Evolutionary conservation across 306 rosid genomes (phyloP), one percentile per base, ranked within the genome.

Genomic region (Prunus dulcis): DNA sequence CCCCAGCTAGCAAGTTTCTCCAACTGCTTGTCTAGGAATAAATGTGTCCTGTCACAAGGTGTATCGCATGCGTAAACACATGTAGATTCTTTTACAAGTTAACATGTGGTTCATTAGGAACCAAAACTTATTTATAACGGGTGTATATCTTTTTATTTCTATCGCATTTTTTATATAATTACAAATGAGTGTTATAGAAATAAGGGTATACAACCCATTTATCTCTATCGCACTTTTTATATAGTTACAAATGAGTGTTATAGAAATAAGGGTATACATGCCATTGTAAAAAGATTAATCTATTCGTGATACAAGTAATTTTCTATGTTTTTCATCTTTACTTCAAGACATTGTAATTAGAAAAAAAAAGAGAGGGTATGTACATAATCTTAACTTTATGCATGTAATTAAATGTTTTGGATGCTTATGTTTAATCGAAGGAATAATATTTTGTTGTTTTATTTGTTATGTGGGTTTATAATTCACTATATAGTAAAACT

Each of bases 21-120:
- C 46, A 50, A 69, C 23, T 43, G 61, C 46, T 28, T 20, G 6
- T 69, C 74, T 28, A 28, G 74, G 74, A 69, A 69, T 50, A 50
- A 25, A 7, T 4, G 27, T 51, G 46, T 18, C 27, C 27, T 18
- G 8, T 15, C 43, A 47, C 23, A 23, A 12, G 34, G 20, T 46
- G 8, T 6, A 12, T n/a, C 22, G 15, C 14, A 11, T 67, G 72
- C 27, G 32, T 3, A 46, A 6, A 46, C 23, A 23, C 55, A 14
- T 5, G 19, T 1, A 52, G 57, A 52, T 18, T 52, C 22, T 17
- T 52, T 15, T 52, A 51, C 57, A 52, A 38, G 43, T 1, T 38
- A 38, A 38, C 43, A 38, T 38, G 41, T 34, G 8, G 41, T 34
- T 1, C 6, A 34, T 34, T 34, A 5, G 1, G 7, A 32, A 32